Base-by-base conservation (phyloP, 2,329 filamentous ascomycete genomes). In the Beauveria brongniartii region DNA sequence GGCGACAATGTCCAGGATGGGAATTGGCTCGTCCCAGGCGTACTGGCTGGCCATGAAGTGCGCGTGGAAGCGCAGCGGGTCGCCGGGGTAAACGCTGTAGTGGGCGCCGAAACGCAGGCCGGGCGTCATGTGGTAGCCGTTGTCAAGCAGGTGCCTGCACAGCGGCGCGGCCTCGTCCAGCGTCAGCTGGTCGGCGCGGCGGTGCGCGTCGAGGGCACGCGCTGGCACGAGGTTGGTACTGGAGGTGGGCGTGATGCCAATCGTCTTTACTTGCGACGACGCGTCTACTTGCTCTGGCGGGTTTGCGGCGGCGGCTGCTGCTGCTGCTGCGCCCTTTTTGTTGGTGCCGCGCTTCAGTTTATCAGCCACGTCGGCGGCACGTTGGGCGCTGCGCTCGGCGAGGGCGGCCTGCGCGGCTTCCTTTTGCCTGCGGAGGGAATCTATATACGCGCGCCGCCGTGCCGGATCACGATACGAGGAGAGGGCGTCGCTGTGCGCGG, bases 21-120 rank as follows among this genome's bases (percentile, higher is more conserved):
- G 83, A 61, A 99, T 88, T 67, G 92, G 85, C 68, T 96, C 85
- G 63, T 97, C 86, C 91, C 92, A 97, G n/a, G 80, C 85, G 67
- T 89, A 85, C 37, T 89, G 86, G n/a, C 88, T 89, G 8, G 88
- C 90, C 67, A 96, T 82, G 72, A 96, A 97, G 73, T 99, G 94
- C 51, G 91, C 94, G 74, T 99, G 94, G 72, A 95, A 99, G 12
- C 94, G 87, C 56, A 99, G 79, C 1, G 94, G 92, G 71, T 99
- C 94, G 51, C 94, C 94, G 0, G 94, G 94, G 69, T 99, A 99
- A 5, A 95, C 91, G 67, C 92, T 91, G 74, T 96, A 97, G 69
- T 94, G 86, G 68, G 92, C 95, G 28, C 94, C 94, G 69, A 99
- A 99, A 28, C 94, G 90, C 57, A 99, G 81, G 9, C 94, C 94